A percentile compares a stretch with the other conserved stretches of the same genome.
phyloP scores from a whole-genome alignment of 495 filamentous ascomycete species.

The Hypoxylon cercidicola region DNA sequence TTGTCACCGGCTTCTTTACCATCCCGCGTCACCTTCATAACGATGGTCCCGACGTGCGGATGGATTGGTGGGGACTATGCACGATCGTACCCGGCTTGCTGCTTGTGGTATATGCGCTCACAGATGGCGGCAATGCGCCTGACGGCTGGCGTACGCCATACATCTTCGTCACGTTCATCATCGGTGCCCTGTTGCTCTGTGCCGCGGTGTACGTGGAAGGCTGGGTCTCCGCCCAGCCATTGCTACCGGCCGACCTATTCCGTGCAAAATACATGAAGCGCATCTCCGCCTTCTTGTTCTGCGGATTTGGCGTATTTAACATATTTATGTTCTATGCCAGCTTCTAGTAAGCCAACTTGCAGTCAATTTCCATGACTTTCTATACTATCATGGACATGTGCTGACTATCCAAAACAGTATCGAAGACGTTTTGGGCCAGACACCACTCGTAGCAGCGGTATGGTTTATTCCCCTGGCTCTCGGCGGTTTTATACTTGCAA shows the following conservation, averaged over 20 bases:
- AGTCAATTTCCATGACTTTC: not conserved
- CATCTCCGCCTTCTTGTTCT: constrained; percentile 73
- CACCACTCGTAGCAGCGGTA: constrained; percentile 76
- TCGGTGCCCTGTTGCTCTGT: constrained; percentile 66
- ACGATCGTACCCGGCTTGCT: constrained; percentile 74
- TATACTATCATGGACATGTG: not conserved
- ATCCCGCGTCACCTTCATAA: constrained; percentile 73
- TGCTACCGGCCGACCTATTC: constrained; percentile 82
- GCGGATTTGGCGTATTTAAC: constrained; percentile 79
- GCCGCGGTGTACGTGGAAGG: constrained; percentile 78
- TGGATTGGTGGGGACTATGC: constrained; percentile 76
- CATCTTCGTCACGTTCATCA: constrained; percentile 68
- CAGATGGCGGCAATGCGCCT: constrained; percentile 75
- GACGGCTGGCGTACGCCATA: constrained; percentile 79
- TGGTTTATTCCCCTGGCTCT: constrained; percentile 83
- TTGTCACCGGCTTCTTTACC: constrained; percentile 66
- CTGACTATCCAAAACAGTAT: constrained; percentile 60
- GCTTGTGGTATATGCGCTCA: constrained; percentile 82
- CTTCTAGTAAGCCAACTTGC: constrained; percentile 70
- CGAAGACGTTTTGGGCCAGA: constrained; percentile 69
- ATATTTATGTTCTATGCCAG: constrained; percentile 82
- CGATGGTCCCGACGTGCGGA: constrained; percentile 45
- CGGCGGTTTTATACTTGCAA: constrained; percentile 77
- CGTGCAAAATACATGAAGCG: constrained; percentile 76
- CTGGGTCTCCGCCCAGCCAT: constrained; percentile 75